Evolutionary conservation across 2,329 filamentous ascomycete genomes (phyloP).

Genomic region (Aspergillus arachidicola): DNA sequence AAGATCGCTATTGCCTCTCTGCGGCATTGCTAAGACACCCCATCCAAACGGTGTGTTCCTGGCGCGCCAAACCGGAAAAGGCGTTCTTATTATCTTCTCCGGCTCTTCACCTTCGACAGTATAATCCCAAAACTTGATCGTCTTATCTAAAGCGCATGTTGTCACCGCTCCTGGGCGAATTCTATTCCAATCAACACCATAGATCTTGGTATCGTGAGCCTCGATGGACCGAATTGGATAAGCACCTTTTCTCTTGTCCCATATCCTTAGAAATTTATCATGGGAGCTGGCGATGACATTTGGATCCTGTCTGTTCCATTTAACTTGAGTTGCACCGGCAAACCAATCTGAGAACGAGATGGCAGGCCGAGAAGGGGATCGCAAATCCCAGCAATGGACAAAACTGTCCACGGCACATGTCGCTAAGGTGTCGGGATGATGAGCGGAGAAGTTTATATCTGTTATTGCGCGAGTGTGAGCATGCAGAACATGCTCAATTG

Average conservation of each 20-base stretch:
- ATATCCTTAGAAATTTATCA: conserved; percentile 83
- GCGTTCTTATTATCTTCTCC: conserved; percentile 76
- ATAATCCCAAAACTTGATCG: conserved; percentile 93
- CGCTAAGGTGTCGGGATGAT: conserved; percentile 84
- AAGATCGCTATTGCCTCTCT: conserved; percentile 80
- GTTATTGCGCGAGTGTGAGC: conserved; percentile 88
- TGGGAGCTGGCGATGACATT: conserved; percentile 88
- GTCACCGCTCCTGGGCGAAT: conserved; percentile 71
- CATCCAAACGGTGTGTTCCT: conserved; percentile 87
- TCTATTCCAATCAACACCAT: conserved; percentile 92
- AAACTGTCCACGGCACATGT: conserved; percentile 93
- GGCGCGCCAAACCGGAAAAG: conserved; percentile 88
- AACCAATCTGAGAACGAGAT: conserved; percentile 91
- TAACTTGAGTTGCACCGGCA: conserved; percentile 90
- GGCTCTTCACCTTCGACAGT: conserved; percentile 63
- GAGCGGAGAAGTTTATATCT: conserved; percentile 93
- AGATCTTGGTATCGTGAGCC: conserved; percentile 90
- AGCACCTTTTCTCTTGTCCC: conserved; percentile 81
- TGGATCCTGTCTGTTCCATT: conserved; percentile 87
- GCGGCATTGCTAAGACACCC: conserved; percentile 87
- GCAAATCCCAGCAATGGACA: conserved; percentile 89
- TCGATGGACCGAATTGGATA: conserved; percentile 80
- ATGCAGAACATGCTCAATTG: conserved; percentile 85
- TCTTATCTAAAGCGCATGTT: conserved; percentile 88
- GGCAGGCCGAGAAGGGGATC: conserved; percentile 70